Conservation (phyloP, 495 filamentous ascomycete genomes). For the Durotheca rogersii region DNA sequence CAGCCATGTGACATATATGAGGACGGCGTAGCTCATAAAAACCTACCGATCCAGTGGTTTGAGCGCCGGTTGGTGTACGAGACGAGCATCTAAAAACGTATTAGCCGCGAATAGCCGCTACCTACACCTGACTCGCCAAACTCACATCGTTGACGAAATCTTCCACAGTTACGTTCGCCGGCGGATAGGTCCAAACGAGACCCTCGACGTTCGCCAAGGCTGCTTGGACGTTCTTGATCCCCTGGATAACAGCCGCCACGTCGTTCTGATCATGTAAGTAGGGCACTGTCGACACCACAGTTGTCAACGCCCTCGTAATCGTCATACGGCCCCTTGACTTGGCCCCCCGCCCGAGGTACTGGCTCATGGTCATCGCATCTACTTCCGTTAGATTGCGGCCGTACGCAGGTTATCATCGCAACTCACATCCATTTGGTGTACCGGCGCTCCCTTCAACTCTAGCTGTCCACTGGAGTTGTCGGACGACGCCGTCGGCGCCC, state of each 20-base stretch:
- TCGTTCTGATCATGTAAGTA: slow-evolving; percentile 58
- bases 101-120: slow-evolving; percentile 8
- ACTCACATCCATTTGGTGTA: slow-evolving; percentile 42
- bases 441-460: slow-evolving; percentile 57
- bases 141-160: slow-evolving; percentile 49
- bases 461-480: slow-evolving; percentile 66
- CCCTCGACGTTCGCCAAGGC: slow-evolving; percentile 53
- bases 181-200: slow-evolving; percentile 51
- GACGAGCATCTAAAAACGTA: slow-evolving; percentile 32
- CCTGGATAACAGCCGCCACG: slow-evolving; percentile 48
- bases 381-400: slow-evolving; percentile 13
- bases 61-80: slow-evolving; percentile 54
- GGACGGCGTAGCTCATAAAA: too few species aligned
- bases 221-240: slow-evolving; percentile 60
- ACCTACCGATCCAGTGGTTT: slow-evolving; percentile 42
- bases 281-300: slow-evolving; percentile 54
- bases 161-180: slow-evolving; percentile 47
- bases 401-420: neutral
- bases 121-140: neutral
- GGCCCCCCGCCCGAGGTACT: slow-evolving; percentile 65
- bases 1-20: neutral
- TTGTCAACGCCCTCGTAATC: slow-evolving; percentile 58
- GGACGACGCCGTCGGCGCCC: slow-evolving; percentile 62
- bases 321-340: slow-evolving; percentile 63
- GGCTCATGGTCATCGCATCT: slow-evolving; percentile 60